phyloP scores from a whole-genome alignment of 176 grass and related monocot genomes.

The bread wheat (Triticum aestivum) region DNA sequence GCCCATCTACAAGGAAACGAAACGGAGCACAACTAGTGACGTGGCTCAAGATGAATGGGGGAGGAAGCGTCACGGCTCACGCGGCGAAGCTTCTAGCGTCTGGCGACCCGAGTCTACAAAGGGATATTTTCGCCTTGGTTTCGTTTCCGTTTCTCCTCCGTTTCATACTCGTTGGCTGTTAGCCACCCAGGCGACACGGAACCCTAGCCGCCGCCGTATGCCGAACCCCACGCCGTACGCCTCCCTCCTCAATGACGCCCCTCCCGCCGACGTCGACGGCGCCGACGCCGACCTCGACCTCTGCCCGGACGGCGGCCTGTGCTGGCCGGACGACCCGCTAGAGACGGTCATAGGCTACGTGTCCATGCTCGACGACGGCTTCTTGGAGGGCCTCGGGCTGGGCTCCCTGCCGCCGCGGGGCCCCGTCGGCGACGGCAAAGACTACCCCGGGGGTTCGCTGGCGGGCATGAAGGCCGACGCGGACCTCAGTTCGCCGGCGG shows the following conservation, averaged over 20 bases:
- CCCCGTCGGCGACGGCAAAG: not conserved
- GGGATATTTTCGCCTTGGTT: not conserved
- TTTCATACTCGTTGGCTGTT: not conserved
- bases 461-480: not conserved
- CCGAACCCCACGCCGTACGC: not conserved
- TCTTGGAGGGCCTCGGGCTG: not conserved
- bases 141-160: not conserved
- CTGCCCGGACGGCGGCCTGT: conserved; percentile 11
- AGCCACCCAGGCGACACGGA: not conserved
- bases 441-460: not conserved
- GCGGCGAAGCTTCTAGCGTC: not conserved
- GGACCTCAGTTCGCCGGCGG: not conserved
- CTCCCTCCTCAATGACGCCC: conserved; percentile 4
- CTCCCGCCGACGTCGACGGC: conserved; percentile 18
- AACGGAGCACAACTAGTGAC: not conserved
- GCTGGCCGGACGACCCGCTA: conserved; percentile 43
- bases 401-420: not conserved
- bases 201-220: conserved; percentile 22
- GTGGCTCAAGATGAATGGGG: not conserved
- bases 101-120: not conserved
- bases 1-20: not conserved
- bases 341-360: conserved; percentile 21
- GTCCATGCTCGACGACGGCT: not conserved
- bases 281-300: not conserved
- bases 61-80: not conserved